Conservation (phyloP, 768 basidiomycete species). For the Naganishia vishniacii region DNA sequence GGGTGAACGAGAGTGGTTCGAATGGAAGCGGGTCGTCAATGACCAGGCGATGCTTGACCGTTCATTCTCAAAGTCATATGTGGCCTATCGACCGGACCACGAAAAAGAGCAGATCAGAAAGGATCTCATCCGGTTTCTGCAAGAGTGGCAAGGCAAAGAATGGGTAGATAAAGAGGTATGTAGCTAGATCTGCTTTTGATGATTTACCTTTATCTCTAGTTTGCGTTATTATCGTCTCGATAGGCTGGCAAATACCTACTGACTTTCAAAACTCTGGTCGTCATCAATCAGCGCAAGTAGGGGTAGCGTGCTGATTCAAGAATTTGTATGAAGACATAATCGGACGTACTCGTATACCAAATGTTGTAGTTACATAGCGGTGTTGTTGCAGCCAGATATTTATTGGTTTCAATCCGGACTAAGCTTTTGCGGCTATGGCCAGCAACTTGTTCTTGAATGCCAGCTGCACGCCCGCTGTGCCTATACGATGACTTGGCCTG, state of each 20-base stretch:
- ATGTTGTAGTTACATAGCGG: too few relatives aligned
- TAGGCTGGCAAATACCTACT: slow-evolving; percentile 20
- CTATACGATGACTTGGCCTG: too few relatives aligned
- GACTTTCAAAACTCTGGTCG: slow-evolving; percentile 22
- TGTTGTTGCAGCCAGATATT: too few relatives aligned
- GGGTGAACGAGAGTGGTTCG: slow-evolving; percentile 49
- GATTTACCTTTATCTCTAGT: too few relatives aligned
- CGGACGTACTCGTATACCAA: too few relatives aligned
- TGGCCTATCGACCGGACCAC: slow-evolving; percentile 60
- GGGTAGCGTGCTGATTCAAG: too few relatives aligned
- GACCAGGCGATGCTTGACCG: slow-evolving; percentile 57
- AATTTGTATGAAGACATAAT: too few relatives aligned
- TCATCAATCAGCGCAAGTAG: slow-evolving; percentile 21
- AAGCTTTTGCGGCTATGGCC: too few relatives aligned
- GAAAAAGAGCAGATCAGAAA: slow-evolving; percentile 57
- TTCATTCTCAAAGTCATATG: slow-evolving; percentile 78
- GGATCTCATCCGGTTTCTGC: slow-evolving; percentile 58
- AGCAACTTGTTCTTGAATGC: too few relatives aligned
- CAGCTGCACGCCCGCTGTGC: too few relatives aligned
- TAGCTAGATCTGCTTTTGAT: neutral
- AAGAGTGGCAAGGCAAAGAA: slow-evolving; percentile 57
- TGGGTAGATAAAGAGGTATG: slow-evolving; percentile 66
- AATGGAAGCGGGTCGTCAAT: slow-evolving; percentile 56
- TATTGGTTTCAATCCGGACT: too few relatives aligned
- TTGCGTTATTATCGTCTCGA: too few relatives aligned